phyloP scores from a whole-genome alignment of 148 eudicot genomes.

The Euryodendron excelsum region DNA sequence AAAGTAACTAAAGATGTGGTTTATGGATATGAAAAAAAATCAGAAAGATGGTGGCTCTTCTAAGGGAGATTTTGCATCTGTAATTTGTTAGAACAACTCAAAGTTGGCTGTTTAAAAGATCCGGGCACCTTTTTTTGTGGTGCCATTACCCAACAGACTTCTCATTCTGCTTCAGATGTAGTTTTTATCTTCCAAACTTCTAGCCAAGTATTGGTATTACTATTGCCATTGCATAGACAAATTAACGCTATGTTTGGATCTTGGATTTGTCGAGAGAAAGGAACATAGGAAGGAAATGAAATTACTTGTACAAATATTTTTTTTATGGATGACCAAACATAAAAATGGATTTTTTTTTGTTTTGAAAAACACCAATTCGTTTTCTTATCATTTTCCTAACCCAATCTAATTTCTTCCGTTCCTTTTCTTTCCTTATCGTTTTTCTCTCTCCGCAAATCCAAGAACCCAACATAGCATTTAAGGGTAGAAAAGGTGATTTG shows the following conservation, averaged over 20 bases:
- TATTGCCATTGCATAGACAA: too few species aligned
- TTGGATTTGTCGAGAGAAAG: too few species aligned
- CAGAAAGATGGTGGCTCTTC: background rate
- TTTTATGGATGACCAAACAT: too few species aligned
- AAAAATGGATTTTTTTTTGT: too few species aligned
- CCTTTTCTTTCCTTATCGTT: too few species aligned
- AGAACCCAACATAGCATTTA: background rate
- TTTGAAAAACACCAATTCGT: too few species aligned
- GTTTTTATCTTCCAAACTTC: background rate
- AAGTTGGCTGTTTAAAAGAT: background rate
- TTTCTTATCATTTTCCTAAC: too few species aligned
- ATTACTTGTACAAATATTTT: too few species aligned
- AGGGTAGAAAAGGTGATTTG: background rate
- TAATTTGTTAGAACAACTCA: slow-evolving; percentile 15
- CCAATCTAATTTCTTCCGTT: too few species aligned
- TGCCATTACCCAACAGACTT: background rate
- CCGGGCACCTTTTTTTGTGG: slow-evolving; percentile 2
- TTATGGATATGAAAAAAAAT: background rate
- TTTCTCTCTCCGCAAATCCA: too few species aligned
- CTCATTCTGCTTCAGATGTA: background rate
- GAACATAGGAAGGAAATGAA: too few species aligned
- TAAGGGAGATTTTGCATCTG: slow-evolving; percentile 25
- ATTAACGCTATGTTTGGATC: too few species aligned
- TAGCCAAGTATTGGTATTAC: background rate
- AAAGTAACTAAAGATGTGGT: slow-evolving; percentile 36